Percentiles rank a stretch among this genome's conserved stretches.
Conservation (phyloP, 768 basidiomycete genomes). For the Lactifluus volemus region DNA sequence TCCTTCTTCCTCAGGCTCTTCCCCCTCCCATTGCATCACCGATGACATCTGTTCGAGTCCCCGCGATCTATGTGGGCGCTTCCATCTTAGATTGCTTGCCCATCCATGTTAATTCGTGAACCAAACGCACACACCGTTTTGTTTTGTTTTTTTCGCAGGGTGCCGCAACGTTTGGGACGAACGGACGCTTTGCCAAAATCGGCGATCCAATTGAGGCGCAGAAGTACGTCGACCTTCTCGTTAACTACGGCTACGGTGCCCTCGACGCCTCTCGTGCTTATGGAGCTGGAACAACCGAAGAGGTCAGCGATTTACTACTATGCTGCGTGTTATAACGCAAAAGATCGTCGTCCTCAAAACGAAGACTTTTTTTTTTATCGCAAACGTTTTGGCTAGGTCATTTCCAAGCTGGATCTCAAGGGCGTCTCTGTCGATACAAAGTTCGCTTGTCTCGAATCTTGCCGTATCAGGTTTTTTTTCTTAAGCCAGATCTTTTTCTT, state of each 20-base stretch:
- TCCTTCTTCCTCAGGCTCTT: neutral
- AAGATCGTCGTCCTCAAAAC: neutral
- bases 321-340: neutral
- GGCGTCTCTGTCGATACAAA: constrained; percentile 32
- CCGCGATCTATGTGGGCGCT: constrained; percentile 2
- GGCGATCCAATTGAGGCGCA: constrained; percentile 19
- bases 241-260: constrained; percentile 7
- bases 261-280: constrained; percentile 10
- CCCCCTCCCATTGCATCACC: neutral
- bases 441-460: constrained; percentile 22
- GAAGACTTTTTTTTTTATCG: too few species aligned
- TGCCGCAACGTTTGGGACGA: constrained; percentile 18
- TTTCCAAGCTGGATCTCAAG: constrained; percentile 23
- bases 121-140: neutral
- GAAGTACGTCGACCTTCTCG: constrained; percentile 1
- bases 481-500: neutral
- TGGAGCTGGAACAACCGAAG: constrained; percentile 17
- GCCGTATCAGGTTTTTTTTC: neutral
- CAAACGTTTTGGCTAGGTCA: neutral
- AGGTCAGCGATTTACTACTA: constrained; percentile 10
- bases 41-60: constrained; percentile 1
- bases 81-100: constrained; percentile 1
- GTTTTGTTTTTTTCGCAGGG: constrained; percentile 2
- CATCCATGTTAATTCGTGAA: neutral
- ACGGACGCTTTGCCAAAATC: constrained; percentile 6